Conservation (phyloP, 2,329 filamentous ascomycete species). For the Aureobasidium leucospermi region DNA sequence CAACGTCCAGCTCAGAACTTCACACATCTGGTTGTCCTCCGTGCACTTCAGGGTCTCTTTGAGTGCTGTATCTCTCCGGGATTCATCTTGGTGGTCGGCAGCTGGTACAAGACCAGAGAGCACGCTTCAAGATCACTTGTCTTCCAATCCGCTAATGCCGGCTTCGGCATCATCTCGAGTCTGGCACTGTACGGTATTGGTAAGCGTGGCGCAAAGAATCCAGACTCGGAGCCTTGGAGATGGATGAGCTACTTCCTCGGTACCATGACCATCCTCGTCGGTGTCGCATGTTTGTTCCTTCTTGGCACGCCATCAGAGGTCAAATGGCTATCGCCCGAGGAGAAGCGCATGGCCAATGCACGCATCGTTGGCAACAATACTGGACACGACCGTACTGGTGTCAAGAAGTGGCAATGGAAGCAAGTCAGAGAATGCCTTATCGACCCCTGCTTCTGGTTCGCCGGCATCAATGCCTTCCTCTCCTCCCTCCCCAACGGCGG, state of each 20-base stretch:
- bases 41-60: conserved; percentile 31
- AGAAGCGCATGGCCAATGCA: conserved; percentile 24
- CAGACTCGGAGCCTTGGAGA: conserved; percentile 23
- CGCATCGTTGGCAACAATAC: conserved; percentile 25
- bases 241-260: conserved; percentile 25
- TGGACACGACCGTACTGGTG: conserved; percentile 24
- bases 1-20: conserved; percentile 22
- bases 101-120: conserved; percentile 30
- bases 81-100: conserved; percentile 29
- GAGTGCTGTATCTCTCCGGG: conserved; percentile 32
- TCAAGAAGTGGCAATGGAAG: conserved; percentile 23
- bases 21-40: conserved; percentile 29
- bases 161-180: conserved; percentile 26
- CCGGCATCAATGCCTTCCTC: conserved; percentile 24
- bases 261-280: conserved; percentile 20
- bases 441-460: conserved; percentile 24
- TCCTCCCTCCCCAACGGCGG: conserved; percentile 20
- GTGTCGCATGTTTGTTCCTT: conserved; percentile 23
- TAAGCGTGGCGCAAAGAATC: conserved; percentile 19
- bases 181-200: conserved; percentile 24
- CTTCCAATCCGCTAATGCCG: conserved; percentile 32
- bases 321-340: conserved; percentile 22
- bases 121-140: conserved; percentile 30
- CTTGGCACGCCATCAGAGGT: conserved; percentile 25
- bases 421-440: conserved; percentile 23